A percentile compares a stretch with the other conserved stretches of the same genome.
These are phyloP conservation scores for Solanum appendiculatum DNA, from an alignment of 257 asterid species.

Conservation along the genomic window DNA sequence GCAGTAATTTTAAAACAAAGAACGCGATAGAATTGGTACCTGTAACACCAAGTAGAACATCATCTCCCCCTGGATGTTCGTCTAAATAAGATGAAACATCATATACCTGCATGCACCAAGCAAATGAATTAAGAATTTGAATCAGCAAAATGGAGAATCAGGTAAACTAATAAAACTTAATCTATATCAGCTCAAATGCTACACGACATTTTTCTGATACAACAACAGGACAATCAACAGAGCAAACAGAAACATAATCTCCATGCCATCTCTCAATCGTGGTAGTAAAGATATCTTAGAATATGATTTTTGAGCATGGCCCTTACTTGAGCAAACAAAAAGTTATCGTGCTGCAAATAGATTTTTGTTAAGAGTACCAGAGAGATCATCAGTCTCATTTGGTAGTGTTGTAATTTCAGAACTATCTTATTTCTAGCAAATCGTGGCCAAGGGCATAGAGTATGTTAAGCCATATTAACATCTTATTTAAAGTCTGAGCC, in stretches of 20 bases:
- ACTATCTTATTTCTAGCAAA: not conserved
- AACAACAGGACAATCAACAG: not conserved
- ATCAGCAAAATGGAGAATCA: not conserved
- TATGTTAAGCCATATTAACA: not conserved
- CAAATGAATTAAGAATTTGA: not conserved
- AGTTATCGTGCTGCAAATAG: not conserved
- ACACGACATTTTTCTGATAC: not conserved
- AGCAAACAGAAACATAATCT: not conserved
- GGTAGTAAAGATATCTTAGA: not conserved
- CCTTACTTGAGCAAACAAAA: not conserved
- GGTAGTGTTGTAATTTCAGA: not conserved
- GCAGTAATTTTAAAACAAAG: not conserved
- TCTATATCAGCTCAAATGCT: not conserved
- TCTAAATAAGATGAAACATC: conserved; percentile 79
- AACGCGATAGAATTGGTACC: conserved; percentile 24
- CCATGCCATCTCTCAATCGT: not conserved
- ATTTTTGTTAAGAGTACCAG: not conserved
- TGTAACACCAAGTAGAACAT: conserved; percentile 50
- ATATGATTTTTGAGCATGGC: not conserved
- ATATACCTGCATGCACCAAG: conserved; percentile 57
- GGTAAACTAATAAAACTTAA: not conserved
- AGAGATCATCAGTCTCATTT: not conserved
- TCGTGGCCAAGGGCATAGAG: not conserved
- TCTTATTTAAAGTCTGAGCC: not conserved
- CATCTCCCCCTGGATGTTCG: conserved; percentile 99